Evolutionary conservation across 495 filamentous ascomycete genomes (phyloP).

Genomic region (Geoglossum glabrum): DNA sequence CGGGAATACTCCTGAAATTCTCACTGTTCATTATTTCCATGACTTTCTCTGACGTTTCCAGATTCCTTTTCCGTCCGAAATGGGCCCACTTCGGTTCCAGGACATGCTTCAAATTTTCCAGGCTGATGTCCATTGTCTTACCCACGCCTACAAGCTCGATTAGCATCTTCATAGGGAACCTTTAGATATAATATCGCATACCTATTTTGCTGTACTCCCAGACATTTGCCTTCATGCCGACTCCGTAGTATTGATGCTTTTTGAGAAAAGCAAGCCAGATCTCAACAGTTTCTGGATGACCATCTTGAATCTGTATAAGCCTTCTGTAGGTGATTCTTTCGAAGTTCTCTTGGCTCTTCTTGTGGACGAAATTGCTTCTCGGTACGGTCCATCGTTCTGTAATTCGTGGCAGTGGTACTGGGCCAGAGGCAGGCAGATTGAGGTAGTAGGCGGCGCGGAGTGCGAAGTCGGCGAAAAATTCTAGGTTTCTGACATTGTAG

Average conservation of each 20-base stretch:
- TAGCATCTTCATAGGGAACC: neutral
- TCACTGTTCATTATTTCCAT: slow-evolving; percentile 33
- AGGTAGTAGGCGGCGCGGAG: slow-evolving; percentile 89
- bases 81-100: slow-evolving; percentile 42
- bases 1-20: slow-evolving; percentile 14
- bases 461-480: slow-evolving; percentile 90
- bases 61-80: slow-evolving; percentile 36
- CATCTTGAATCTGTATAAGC: slow-evolving; percentile 85
- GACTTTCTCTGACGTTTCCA: slow-evolving; percentile 29
- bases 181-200: slow-evolving; percentile 11
- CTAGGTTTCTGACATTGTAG: slow-evolving; percentile 74
- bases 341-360: slow-evolving; percentile 96
- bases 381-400: slow-evolving; percentile 90
- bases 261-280: slow-evolving; percentile 78
- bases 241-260: slow-evolving; percentile 79
- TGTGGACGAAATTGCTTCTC: slow-evolving; percentile 71
- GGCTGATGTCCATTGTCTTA: slow-evolving; percentile 40
- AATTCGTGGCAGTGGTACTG: slow-evolving; percentile 72
- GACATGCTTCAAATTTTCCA: slow-evolving; percentile 35
- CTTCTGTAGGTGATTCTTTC: slow-evolving; percentile 74
- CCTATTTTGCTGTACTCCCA: slow-evolving; percentile 69
- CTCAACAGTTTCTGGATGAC: slow-evolving; percentile 70
- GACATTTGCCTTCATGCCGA: slow-evolving; percentile 97
- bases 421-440: slow-evolving; percentile 65
- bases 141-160: slow-evolving; percentile 32